phyloP scores from a whole-genome alignment of 371 early-diverging fungal species.

The Smittium mucronatum region DNA sequence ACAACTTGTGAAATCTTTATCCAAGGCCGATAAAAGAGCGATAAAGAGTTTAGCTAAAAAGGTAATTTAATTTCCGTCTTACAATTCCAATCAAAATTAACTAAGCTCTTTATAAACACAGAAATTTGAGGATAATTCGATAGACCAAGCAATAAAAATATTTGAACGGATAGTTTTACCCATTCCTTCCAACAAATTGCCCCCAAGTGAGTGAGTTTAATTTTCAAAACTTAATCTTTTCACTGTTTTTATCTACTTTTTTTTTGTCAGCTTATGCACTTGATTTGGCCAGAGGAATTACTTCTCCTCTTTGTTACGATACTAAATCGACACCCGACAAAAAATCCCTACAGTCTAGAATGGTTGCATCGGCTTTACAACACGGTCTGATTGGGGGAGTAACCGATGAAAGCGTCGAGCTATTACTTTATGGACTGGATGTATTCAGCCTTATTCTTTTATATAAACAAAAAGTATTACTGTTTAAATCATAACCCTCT shows the following conservation, averaged over 20 bases:
- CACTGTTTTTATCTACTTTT: not conserved
- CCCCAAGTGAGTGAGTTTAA: slow-evolving; percentile 19
- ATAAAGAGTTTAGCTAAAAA: slow-evolving; percentile 44
- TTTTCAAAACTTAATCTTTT: not conserved
- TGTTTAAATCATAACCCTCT: not conserved
- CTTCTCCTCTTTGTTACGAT: slow-evolving; percentile 55
- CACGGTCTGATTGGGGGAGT: slow-evolving; percentile 55
- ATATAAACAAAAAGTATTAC: not conserved
- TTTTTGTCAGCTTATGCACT: slow-evolving; percentile 30
- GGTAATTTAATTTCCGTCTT: too few relatives aligned
- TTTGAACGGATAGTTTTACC: slow-evolving; percentile 38
- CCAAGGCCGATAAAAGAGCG: slow-evolving; percentile 53
- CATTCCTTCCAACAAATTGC: slow-evolving; percentile 35
- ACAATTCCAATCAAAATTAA: too few relatives aligned
- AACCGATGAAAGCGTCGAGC: slow-evolving; percentile 46
- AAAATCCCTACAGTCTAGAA: slow-evolving; percentile 50
- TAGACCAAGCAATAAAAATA: slow-evolving; percentile 32
- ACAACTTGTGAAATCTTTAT: slow-evolving; percentile 54
- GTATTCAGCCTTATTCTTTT: too few relatives aligned
- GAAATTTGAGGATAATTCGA: slow-evolving; percentile 22
- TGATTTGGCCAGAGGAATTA: slow-evolving; percentile 52
- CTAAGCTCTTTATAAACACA: too few relatives aligned
- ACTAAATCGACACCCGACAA: slow-evolving; percentile 54
- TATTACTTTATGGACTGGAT: slow-evolving; percentile 57
- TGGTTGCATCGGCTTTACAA: slow-evolving; percentile 58